Evolutionary conservation across 352 stramenopile genomes (phyloP).

Genomic region (Peronospora belbahrii): DNA sequence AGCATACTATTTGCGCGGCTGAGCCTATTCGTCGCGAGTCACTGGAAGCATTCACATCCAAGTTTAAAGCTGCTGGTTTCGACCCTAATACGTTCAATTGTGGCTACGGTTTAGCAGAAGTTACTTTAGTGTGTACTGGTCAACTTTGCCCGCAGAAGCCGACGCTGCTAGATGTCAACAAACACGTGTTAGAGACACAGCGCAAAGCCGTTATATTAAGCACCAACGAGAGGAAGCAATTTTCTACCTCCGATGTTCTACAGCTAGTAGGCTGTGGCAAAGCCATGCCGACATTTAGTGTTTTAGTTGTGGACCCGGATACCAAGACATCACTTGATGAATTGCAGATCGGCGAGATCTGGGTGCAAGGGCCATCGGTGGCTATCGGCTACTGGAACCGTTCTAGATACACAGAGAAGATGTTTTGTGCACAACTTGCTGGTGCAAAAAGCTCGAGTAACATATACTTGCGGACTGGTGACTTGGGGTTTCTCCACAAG

Average conservation of each 20-base stretch:
- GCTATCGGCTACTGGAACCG: constrained; percentile 69
- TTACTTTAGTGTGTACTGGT: constrained; percentile 73
- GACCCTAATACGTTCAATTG: constrained; percentile 73
- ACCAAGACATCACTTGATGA: constrained; percentile 43
- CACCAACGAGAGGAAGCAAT: constrained; percentile 14
- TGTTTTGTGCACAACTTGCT: constrained; percentile 51
- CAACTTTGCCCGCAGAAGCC: constrained; percentile 55
- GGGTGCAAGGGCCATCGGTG: constrained; percentile 82
- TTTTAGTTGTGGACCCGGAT: constrained; percentile 62
- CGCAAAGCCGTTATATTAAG: constrained; percentile 35
- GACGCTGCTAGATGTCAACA: constrained; percentile 59
- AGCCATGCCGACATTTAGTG: constrained; percentile 62
- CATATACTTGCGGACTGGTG: constrained; percentile 53
- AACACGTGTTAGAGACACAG: constrained; percentile 51
- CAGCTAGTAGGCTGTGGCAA: constrained; percentile 76
- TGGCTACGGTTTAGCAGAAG: constrained; percentile 72
- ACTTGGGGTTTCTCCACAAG: constrained; percentile 65
- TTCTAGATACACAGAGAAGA: constrained; percentile 55
- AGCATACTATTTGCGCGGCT: constrained; percentile 71
- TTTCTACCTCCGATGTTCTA: constrained; percentile 28
- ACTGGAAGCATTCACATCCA: constrained; percentile 63
- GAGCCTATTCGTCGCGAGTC: constrained; percentile 76
- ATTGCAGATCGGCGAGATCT: constrained; percentile 87
- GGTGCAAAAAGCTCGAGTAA: constrained; percentile 32
- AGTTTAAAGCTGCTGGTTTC: constrained; percentile 54